These are phyloP conservation scores for Bonia amplexicaulis DNA, from an alignment of 176 grass and related monocot species.

Conservation along the genomic window DNA sequence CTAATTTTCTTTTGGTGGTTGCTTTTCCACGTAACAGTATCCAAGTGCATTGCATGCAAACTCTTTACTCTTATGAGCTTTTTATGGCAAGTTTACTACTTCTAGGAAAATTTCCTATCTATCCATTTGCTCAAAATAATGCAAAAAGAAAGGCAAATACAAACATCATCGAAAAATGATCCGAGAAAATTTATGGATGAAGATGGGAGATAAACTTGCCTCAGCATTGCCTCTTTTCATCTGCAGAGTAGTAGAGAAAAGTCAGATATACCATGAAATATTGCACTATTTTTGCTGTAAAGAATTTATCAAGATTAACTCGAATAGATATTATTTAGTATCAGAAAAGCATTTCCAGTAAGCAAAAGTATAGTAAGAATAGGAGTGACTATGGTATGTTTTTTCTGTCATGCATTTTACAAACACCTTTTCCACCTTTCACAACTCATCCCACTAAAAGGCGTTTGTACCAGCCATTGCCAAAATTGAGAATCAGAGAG, in stretches of 20 bases:
- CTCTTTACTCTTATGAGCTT: not conserved
- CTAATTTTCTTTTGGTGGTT: not conserved
- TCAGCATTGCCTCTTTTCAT: constrained; percentile 84
- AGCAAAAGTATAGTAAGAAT: not conserved
- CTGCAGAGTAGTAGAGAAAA: constrained; percentile 49
- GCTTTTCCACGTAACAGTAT: not conserved
- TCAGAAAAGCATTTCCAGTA: not conserved
- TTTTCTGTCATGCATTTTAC: not conserved
- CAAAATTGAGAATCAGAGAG: not conserved
- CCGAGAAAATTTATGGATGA: constrained; percentile 16
- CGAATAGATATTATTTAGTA: not conserved
- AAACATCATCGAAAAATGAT: not conserved
- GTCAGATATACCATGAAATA: constrained; percentile 16
- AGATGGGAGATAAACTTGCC: constrained; percentile 51
- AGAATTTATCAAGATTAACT: constrained; percentile 9
- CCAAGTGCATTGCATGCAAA: not conserved
- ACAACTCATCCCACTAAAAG: not conserved
- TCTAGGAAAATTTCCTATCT: not conserved
- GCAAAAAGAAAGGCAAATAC: not conserved
- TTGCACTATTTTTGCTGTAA: not conserved
- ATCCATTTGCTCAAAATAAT: not conserved
- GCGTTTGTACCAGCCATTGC: not conserved
- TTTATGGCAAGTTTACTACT: not conserved
- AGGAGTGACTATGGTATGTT: not conserved
- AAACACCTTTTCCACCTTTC: not conserved